Evolutionary conservation across 805 yeast genomes (phyloP), one percentile per base, ranked within the genome.

Genomic region (Saccharomycopsis sp.): DNA sequence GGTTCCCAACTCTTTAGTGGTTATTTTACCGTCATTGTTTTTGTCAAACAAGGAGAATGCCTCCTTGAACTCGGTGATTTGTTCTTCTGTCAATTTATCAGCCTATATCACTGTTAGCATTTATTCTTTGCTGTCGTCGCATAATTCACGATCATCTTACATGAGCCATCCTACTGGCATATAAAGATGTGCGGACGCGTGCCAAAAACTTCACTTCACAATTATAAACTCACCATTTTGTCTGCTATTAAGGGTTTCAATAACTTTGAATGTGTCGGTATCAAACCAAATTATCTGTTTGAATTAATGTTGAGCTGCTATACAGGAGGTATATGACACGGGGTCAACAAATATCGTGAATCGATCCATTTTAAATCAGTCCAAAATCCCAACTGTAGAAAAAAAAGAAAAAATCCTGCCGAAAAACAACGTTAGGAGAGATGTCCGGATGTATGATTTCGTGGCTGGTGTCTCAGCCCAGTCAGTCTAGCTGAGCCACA

Each of bases 31-130:
- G 74, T 92, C 97, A 69, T 92, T 87, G 72, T 94, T 97, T 73
- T 91, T 91, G 78, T 94, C 99, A 67, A 94, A 94, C 64, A 94
- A 82, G 62, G 97, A 90, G 72, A 94, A 94, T 3, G 99, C 99
- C 78, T 94, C 99, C 74, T 90, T 91, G 77, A 94, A 94, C 69
- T 94, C 98, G 60, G 94, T 87, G 66, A 94, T 91, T 76, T 94
- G 99, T 74, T 90, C 96, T 72, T 93, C 96, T 49, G 97, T 89
- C 68, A 94, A 83, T 75, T 93, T 86, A 65, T 88, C 96, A 68
- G 94, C 85, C 92, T 83, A 56, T 3, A 55, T 3, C 14, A 58
- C 35, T 24, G n/a, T 24, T 19, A 59, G 56, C 51, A 62, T 58
- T 55, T 29, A 29, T 12, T 7, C 38, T 7, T 29, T 29, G 38